Conservation (phyloP, 305 asterid species). For the Stenogyne calaminthoides region DNA sequence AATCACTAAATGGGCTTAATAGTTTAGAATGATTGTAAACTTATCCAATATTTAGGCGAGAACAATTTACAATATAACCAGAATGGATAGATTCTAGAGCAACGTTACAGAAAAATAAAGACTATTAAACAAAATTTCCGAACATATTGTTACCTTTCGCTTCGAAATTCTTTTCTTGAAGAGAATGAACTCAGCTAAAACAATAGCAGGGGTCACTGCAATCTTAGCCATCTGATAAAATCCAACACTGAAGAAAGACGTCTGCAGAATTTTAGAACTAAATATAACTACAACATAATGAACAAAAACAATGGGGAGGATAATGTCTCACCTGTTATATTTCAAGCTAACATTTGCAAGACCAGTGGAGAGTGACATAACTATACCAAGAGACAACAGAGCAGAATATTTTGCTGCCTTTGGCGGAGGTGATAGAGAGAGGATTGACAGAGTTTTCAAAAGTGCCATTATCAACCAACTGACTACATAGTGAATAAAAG, state of each 20-base stretch:
- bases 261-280: slow-evolving; percentile 27
- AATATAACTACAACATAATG: slow-evolving; percentile 2
- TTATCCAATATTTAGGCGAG: background rate
- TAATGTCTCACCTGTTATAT: slow-evolving; percentile 74
- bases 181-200: slow-evolving; percentile 79
- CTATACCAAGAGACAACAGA: slow-evolving; percentile 86
- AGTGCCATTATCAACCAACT: slow-evolving; percentile 95
- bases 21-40: background rate
- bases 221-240: slow-evolving; percentile 99
- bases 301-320: slow-evolving; percentile 13
- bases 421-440: slow-evolving; percentile 78
- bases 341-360: slow-evolving; percentile 98
- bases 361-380: slow-evolving; percentile 98
- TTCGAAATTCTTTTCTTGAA: slow-evolving; percentile 67
- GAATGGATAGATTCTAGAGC: background rate
- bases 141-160: slow-evolving; percentile 57
- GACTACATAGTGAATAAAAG: slow-evolving; percentile 84
- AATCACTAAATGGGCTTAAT: background rate
- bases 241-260: slow-evolving; percentile 73
- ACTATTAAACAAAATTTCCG: background rate
- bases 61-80: background rate
- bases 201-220: slow-evolving; percentile 96
- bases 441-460: slow-evolving; percentile 70
- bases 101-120: background rate
- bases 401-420: slow-evolving; percentile 74